Percentiles rank a stretch among this genome's conserved stretches.
Conservation (phyloP, 768 basidiomycete genomes). For the Clavulina sp. region DNA sequence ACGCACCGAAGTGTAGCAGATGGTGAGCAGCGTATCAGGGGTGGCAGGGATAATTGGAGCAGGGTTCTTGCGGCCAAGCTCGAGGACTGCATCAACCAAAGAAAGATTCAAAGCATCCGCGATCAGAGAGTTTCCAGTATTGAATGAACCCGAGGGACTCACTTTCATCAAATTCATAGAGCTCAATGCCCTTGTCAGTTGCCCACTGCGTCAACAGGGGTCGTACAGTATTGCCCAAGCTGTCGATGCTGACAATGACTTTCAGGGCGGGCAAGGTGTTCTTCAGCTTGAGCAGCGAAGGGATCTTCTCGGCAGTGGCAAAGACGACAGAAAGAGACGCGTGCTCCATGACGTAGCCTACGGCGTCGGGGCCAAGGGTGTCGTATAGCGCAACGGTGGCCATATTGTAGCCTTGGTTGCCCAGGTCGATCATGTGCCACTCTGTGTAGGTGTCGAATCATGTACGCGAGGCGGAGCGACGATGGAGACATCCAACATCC, state of each 20-base stretch:
- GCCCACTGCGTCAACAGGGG: slow-evolving; percentile 56
- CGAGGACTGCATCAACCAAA: slow-evolving; percentile 40
- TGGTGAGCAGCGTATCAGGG: slow-evolving; percentile 54
- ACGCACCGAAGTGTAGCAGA: slow-evolving; percentile 61
- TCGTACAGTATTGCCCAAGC: slow-evolving; percentile 32
- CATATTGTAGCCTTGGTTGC: slow-evolving; percentile 61
- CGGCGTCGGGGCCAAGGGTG: slow-evolving; percentile 78
- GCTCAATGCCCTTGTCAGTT: slow-evolving; percentile 36
- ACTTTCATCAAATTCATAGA: slow-evolving; percentile 21
- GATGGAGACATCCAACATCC: too few relatives aligned
- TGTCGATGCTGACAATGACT: slow-evolving; percentile 61
- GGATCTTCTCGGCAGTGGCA: slow-evolving; percentile 53
- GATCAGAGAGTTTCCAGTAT: too few relatives aligned
- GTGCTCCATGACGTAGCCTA: slow-evolving; percentile 65
- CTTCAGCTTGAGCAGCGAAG: slow-evolving; percentile 54
- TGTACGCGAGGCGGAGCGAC: too few relatives aligned
- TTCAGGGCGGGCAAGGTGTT: slow-evolving; percentile 44
- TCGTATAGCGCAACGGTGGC: slow-evolving; percentile 86
- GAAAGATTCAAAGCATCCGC: too few relatives aligned
- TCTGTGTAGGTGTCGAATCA: too few relatives aligned
- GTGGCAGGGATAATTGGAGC: slow-evolving; percentile 28
- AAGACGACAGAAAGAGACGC: slow-evolving; percentile 70
- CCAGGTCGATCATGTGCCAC: slow-evolving; percentile 86
- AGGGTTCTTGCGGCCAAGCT: slow-evolving; percentile 47
- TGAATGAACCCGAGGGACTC: background rate